Percentiles rank a stretch among this genome's conserved stretches.
phyloP scores from a whole-genome alignment of 2,329 filamentous ascomycete genomes.

The Penicillium psychrosexuale region DNA sequence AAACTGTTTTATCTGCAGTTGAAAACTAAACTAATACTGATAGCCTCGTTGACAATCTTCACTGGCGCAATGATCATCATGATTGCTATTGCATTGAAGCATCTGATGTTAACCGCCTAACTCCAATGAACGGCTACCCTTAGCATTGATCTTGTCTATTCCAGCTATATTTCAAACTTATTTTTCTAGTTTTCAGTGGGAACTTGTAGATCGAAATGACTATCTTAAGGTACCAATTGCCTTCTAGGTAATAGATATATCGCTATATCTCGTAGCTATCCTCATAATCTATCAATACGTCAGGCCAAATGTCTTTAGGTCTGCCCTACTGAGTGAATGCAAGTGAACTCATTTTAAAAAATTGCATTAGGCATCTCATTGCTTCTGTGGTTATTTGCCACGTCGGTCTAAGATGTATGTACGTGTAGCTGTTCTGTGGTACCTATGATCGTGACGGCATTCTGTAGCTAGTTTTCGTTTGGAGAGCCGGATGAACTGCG shows the following conservation, averaged over 20 bases:
- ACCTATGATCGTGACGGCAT: constrained; percentile 29
- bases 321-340: constrained; percentile 65
- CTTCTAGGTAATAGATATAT: constrained; percentile 58
- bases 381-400: constrained; percentile 67
- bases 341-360: constrained; percentile 56
- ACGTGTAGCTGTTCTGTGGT: constrained; percentile 59
- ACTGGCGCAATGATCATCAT: constrained; percentile 64
- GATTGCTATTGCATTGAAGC: constrained; percentile 56
- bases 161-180: constrained; percentile 50
- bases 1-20: neutral
- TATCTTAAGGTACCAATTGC: constrained; percentile 61
- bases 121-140: neutral
- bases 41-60: constrained; percentile 61
- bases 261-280: constrained; percentile 63
- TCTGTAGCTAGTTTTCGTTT: too few species aligned
- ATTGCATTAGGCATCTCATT: constrained; percentile 65
- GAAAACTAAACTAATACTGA: neutral
- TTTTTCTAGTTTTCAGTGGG: constrained; percentile 64
- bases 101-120: too few species aligned
- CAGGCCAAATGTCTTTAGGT: constrained; percentile 60
- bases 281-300: constrained; percentile 67
- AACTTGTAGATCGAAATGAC: constrained; percentile 59
- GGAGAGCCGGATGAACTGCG: too few species aligned
- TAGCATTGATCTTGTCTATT: neutral
- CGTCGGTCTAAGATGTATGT: constrained; percentile 64